phyloP scores from a whole-genome alignment of 306 rosid species.

The Trifolium repens region DNA sequence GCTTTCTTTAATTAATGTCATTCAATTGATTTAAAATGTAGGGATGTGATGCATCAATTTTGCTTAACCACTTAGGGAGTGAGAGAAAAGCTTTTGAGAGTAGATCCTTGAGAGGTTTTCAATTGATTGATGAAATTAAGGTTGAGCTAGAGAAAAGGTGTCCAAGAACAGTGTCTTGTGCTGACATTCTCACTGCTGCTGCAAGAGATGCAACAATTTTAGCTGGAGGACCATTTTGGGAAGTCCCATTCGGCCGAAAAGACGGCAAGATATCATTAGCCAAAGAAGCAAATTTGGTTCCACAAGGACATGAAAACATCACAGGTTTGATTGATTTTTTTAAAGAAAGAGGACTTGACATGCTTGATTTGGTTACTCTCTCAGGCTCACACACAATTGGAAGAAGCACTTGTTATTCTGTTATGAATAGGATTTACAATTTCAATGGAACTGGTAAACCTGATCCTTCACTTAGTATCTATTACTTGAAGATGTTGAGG shows the following conservation, averaged over 20 bases:
- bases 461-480: constrained; percentile 62
- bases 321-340: constrained; percentile 59
- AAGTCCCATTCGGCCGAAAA: constrained; percentile 77
- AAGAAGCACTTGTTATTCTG: constrained; percentile 60
- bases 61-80: constrained; percentile 61
- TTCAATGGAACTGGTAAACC: constrained; percentile 65
- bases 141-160: constrained; percentile 65
- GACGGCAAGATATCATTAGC: constrained; percentile 70
- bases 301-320: constrained; percentile 83
- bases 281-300: constrained; percentile 71
- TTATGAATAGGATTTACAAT: constrained; percentile 62
- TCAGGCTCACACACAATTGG: constrained; percentile 91
- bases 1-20: constrained; percentile 8
- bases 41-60: constrained; percentile 87
- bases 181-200: constrained; percentile 85
- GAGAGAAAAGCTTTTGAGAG: constrained; percentile 72
- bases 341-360: constrained; percentile 54
- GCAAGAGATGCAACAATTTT: constrained; percentile 85
- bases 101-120: constrained; percentile 74
- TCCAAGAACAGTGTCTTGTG: constrained; percentile 81
- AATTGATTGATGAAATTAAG: constrained; percentile 74
- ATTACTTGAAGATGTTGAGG: constrained; percentile 57
- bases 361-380: constrained; percentile 82
- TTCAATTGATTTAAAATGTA: constrained; percentile 39
- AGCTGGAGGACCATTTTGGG: constrained; percentile 95